Evolutionary conservation across 2,329 filamentous ascomycete species (phyloP).

Genomic region (Pestalotiopsis sp.): DNA sequence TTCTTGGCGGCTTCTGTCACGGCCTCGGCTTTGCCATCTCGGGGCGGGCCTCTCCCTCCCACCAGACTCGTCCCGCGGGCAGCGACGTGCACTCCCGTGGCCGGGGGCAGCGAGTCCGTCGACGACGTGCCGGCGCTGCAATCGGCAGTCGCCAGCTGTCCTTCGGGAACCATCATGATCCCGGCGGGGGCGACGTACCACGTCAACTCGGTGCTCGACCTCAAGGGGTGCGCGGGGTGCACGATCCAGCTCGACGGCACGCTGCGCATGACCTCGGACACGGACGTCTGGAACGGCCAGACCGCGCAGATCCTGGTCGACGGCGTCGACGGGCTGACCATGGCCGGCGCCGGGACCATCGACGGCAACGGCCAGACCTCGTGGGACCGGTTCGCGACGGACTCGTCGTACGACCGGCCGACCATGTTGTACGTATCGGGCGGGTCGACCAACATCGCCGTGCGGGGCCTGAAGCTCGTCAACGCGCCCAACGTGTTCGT

Average conservation of each 20-base stretch:
- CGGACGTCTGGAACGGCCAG: constrained; percentile 42
- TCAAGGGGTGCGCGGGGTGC: constrained; percentile 43
- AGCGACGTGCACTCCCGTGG: constrained; percentile 1
- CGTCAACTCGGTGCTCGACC: constrained; percentile 42
- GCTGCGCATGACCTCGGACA: constrained; percentile 38
- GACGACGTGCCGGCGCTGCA: constrained; percentile 47
- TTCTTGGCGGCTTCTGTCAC: not conserved
- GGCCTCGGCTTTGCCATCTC: not conserved
- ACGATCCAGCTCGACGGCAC: constrained; percentile 47
- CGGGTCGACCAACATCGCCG: constrained; percentile 34
- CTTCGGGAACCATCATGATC: constrained; percentile 43
- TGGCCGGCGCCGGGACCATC: constrained; percentile 43
- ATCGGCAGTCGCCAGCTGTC: constrained; percentile 39
- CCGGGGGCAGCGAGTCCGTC: constrained; percentile 16
- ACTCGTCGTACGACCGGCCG: constrained; percentile 39
- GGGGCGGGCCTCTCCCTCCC: not conserved
- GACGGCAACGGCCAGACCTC: constrained; percentile 48
- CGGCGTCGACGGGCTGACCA: constrained; percentile 36
- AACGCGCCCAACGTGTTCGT: constrained; percentile 39
- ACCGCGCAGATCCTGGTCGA: constrained; percentile 40
- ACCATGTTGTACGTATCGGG: constrained; percentile 43
- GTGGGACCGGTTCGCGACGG: constrained; percentile 39
- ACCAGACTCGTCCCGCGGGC: not conserved
- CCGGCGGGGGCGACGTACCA: constrained; percentile 41
- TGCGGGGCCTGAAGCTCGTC: constrained; percentile 38